Percentiles rank a stretch among this genome's conserved stretches.
Evolutionary conservation across 495 filamentous ascomycete species (phyloP).

Genomic region (Penicillium subrubescens): DNA sequence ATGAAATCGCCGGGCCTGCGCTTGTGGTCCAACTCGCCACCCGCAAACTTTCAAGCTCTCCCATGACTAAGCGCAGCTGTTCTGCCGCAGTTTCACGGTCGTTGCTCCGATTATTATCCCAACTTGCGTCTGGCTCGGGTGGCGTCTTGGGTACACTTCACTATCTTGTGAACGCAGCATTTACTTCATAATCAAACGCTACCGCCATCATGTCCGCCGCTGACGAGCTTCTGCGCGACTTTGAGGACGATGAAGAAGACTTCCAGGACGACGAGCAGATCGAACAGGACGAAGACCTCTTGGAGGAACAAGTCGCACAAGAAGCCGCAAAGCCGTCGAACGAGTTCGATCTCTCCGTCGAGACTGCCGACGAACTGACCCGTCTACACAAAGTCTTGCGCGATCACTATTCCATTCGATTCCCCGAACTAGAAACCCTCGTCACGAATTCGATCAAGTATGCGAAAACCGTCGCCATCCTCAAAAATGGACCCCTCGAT

Average conservation of each 20-base stretch:
- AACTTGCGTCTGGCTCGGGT: constrained; percentile 10
- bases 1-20: constrained; percentile 22
- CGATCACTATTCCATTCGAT: constrained; percentile 92
- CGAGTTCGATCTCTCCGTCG: constrained; percentile 91
- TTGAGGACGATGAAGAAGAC: constrained; percentile 45
- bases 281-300: constrained; percentile 24
- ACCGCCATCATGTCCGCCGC: constrained; percentile 43
- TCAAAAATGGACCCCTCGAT: constrained; percentile 91
- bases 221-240: constrained; percentile 50
- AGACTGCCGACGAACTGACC: constrained; percentile 87
- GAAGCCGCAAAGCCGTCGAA: constrained; percentile 53
- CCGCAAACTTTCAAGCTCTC: constrained; percentile 16
- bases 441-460: constrained; percentile 92
- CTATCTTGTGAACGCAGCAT: not conserved
- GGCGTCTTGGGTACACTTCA: constrained; percentile 9
- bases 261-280: constrained; percentile 31
- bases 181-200: too few species aligned
- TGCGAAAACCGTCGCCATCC: constrained; percentile 90
- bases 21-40: constrained; percentile 18
- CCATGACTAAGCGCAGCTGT: constrained; percentile 21
- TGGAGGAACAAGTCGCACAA: constrained; percentile 32
- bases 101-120: not conserved
- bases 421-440: constrained; percentile 94
- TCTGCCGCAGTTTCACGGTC: not conserved
- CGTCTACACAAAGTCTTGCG: constrained; percentile 93